Conservation (phyloP, 1,284 basidiomycete species). For the Ustilago sp. region DNA sequence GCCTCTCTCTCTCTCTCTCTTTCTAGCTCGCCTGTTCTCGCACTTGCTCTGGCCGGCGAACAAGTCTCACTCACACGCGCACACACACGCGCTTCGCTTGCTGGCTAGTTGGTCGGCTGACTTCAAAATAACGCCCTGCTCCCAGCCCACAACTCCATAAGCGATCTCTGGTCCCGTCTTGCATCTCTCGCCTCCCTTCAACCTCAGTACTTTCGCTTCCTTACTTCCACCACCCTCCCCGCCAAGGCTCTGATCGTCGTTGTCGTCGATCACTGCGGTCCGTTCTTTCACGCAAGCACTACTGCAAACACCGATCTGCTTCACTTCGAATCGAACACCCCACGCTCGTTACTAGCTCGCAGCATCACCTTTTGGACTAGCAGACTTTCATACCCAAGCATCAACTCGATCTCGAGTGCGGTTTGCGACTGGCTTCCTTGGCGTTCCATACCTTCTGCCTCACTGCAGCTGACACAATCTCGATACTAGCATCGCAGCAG, state of each 20-base stretch:
- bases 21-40: neutral
- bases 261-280: neutral
- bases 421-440: neutral
- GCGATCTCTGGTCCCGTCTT: neutral
- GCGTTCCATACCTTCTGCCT: neutral
- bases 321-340: neutral
- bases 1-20: neutral
- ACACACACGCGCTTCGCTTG: conserved; percentile 13
- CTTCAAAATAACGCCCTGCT: conserved; percentile 7
- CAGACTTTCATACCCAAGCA: conserved; percentile 4
- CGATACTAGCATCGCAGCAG: neutral
- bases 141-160: neutral
- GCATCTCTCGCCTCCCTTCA: neutral
- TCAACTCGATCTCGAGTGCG: neutral
- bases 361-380: neutral
- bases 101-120: neutral
- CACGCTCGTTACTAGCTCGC: conserved; percentile 1
- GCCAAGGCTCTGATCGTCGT: too few species aligned
- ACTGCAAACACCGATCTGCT: neutral
- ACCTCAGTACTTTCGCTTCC: neutral
- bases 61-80: conserved; percentile 11
- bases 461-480: neutral
- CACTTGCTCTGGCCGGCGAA: neutral
- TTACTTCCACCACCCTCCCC: neutral
- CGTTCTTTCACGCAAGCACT: neutral